Percentiles rank a stretch among this genome's conserved stretches.
These are phyloP conservation scores for Myochromella boudieri DNA, from an alignment of 768 basidiomycete species.

Conservation along the genomic window DNA sequence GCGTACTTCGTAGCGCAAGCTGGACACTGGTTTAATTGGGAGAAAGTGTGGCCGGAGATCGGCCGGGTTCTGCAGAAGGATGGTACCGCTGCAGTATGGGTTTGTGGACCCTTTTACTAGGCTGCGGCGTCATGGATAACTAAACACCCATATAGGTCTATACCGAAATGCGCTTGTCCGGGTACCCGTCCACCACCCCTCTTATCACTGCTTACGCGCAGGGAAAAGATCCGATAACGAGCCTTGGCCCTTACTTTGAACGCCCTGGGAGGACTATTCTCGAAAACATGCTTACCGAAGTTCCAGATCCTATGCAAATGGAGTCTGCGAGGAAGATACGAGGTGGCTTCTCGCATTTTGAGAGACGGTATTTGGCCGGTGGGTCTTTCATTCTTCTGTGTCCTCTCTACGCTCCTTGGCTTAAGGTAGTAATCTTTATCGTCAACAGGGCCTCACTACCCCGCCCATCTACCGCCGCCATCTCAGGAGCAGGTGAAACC, in stretches of 20 bases:
- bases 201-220: conserved; percentile 65
- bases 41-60: conserved; percentile 67
- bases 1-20: conserved; percentile 56
- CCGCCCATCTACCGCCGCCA: conserved; percentile 13
- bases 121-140: not conserved
- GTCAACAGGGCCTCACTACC: conserved; percentile 14
- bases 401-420: not conserved
- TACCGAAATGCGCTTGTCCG: conserved; percentile 70
- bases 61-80: conserved; percentile 56
- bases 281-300: conserved; percentile 64
- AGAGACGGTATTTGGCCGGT: conserved; percentile 64
- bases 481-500: conserved; percentile 31
- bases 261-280: conserved; percentile 79
- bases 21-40: conserved; percentile 82
- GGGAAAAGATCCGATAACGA: conserved; percentile 50
- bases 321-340: conserved; percentile 24
- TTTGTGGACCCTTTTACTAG: conserved; percentile 27
- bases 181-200: conserved; percentile 55
- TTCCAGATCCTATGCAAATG: conserved; percentile 50
- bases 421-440: not conserved
- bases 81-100: conserved; percentile 77
- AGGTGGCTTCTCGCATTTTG: conserved; percentile 38
- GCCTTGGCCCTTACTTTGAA: conserved; percentile 76
- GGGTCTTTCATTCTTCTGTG: not conserved
- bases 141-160: conserved; percentile 41